These are phyloP conservation scores for Claviceps sp. DNA, from an alignment of 2,329 filamentous ascomycete species.

Conservation along the genomic window DNA sequence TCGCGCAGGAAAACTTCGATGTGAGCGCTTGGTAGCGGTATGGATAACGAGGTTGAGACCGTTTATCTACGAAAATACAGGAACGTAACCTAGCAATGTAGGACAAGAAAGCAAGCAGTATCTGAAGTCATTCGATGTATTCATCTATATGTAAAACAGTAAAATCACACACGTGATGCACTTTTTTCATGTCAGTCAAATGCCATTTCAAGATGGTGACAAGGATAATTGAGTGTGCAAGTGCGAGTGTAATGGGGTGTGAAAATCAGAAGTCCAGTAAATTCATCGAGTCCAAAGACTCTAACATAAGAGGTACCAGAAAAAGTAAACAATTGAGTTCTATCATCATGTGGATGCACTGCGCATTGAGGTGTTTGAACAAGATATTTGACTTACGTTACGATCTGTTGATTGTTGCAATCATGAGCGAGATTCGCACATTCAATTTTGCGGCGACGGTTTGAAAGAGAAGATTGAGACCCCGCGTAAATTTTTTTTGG, in stretches of 20 bases:
- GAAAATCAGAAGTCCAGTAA: constrained; percentile 68
- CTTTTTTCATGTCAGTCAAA: constrained; percentile 4
- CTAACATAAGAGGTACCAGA: constrained; percentile 99
- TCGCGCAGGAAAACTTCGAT: constrained; percentile 78
- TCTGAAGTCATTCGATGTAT: constrained; percentile 1
- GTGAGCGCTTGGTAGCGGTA: constrained; percentile 64
- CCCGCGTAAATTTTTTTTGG: too few relatives aligned
- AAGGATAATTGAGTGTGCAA: neutral
- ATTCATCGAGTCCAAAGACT: constrained; percentile 59
- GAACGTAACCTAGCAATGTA: constrained; percentile 6
- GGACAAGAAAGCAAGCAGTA: constrained; percentile 1
- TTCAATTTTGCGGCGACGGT: neutral
- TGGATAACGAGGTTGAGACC: neutral
- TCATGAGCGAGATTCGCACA: neutral
- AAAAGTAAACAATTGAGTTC: constrained; percentile 41
- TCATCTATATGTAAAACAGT: constrained; percentile 9
- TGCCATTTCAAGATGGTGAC: constrained; percentile 1
- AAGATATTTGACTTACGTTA: constrained; percentile 5
- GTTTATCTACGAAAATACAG: neutral
- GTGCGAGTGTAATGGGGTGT: constrained; percentile 6
- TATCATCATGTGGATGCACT: constrained; percentile 53
- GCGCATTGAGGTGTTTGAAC: neutral
- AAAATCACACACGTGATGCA: neutral
- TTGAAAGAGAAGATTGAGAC: neutral
- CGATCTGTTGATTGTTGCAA: neutral